Percentiles rank a stretch among this genome's conserved stretches.
phyloP scores from a whole-genome alignment of 169 alveolate genomes.

The Plasmodium billcollinsi region DNA sequence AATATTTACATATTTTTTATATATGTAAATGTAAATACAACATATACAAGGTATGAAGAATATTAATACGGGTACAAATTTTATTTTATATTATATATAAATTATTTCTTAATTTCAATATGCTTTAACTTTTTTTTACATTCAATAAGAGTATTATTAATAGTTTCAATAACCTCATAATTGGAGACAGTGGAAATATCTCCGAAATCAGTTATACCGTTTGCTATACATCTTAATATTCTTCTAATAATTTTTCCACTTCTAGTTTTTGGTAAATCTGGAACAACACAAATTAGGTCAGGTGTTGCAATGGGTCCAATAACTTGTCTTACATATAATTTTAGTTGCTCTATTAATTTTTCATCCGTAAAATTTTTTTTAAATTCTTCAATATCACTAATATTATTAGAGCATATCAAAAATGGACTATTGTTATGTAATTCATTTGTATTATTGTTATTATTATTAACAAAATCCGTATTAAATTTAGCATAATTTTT shows the following conservation, averaged over 20 bases:
- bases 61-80: too few relatives aligned
- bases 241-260: conserved; percentile 95
- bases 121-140: conserved; percentile 17
- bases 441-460: conserved; percentile 18
- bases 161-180: conserved; percentile 86
- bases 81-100: too few relatives aligned
- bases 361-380: conserved; percentile 32
- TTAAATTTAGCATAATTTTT: conserved; percentile 17
- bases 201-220: conserved; percentile 85
- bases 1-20: too few relatives aligned
- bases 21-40: too few relatives aligned
- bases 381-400: conserved; percentile 6
- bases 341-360: conserved; percentile 62
- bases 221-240: conserved; percentile 92
- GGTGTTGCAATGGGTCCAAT: conserved; percentile 96
- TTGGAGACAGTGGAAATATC: conserved; percentile 91
- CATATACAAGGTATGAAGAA: too few relatives aligned
- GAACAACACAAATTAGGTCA: conserved; percentile 89
- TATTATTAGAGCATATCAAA: neutral
- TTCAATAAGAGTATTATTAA: conserved; percentile 68
- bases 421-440: conserved; percentile 3
- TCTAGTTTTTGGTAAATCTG: conserved; percentile 94
- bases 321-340: conserved; percentile 84
- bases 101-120: too few relatives aligned
- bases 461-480: conserved; percentile 26